Base-by-base conservation (phyloP, 495 filamentous ascomycete genomes). In the Diplogelasinospora grovesii region DNA sequence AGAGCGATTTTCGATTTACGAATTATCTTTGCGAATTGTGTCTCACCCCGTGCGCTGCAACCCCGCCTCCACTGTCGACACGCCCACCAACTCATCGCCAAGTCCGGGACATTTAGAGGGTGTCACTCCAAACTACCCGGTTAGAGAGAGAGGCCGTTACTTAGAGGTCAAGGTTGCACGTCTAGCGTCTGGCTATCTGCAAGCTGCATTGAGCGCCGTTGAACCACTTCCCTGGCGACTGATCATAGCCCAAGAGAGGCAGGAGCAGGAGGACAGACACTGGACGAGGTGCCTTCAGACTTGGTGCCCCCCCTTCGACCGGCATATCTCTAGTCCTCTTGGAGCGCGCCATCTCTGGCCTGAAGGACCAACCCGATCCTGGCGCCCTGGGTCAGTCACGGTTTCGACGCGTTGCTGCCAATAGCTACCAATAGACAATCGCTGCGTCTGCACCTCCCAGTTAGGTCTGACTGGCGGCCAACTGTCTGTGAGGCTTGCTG, bases 351-450 rank as follows among this genome's bases (percentile, higher is more conserved):
- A 15, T 13, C 36, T 34, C 35, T n/a, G 16, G 20, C 31, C 36
- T 19, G 30, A 39, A 25, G 36, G 38, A 40, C 41, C 41, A 45
- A 42, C 48, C 48, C 32, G 43, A 33, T 32, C 26, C 32, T n/a
- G n/a, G n/a, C n/a, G n/a, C n/a, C n/a, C n/a, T 28, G 33, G 43
- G 36, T 32, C 32, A 30, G 41, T 45, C 49, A 41, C 47, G 47
- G 30, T 43, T 36, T 41, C 41, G 43, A 50, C 51, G 46, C 51
- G 51, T 47, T 32, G 23, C 39, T 38, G 35, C 45, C 37, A 49
- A 36, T 24, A 30, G 39, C 47, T 37, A 43, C 24, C 46, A 41
- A 36, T 28, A 24, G 35, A 33, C 35, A 18, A 40, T 20, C 39
- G 26, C 42, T 40, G 30, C 16, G 31, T 29, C 23, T 41, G 23